Evolutionary conservation across 2,329 filamentous ascomycete species (phyloP).

Genomic region (Sclerotinia spermophila): DNA sequence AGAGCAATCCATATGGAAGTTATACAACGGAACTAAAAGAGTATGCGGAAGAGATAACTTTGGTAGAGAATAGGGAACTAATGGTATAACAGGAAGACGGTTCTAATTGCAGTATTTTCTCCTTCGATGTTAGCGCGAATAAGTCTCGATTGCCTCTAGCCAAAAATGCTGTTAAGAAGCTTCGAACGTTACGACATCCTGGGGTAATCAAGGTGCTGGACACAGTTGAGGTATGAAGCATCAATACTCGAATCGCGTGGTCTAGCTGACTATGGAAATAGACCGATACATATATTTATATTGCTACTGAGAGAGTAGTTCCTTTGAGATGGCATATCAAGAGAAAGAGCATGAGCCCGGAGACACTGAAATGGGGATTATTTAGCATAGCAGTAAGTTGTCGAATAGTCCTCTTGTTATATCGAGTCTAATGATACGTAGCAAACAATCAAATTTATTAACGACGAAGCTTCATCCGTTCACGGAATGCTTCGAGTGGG

Average conservation of each 20-base stretch:
- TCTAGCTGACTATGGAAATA: constrained; percentile 40
- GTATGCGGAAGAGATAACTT: constrained; percentile 43
- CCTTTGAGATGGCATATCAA: constrained; percentile 88
- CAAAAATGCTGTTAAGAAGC: constrained; percentile 89
- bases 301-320: constrained; percentile 85
- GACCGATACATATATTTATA: constrained; percentile 94
- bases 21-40: constrained; percentile 89
- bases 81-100: constrained; percentile 69
- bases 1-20: constrained; percentile 92
- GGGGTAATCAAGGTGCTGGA: constrained; percentile 93
- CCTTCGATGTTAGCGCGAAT: constrained; percentile 83
- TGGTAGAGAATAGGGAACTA: constrained; percentile 21
- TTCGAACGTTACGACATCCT: constrained; percentile 87
- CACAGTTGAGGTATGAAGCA: constrained; percentile 72
- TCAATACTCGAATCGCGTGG: background rate
- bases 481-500: constrained; percentile 83
- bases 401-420: background rate
- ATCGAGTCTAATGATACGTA: constrained; percentile 37
- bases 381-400: constrained; percentile 71
- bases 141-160: constrained; percentile 79
- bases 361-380: constrained; percentile 96
- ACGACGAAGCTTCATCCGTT: constrained; percentile 85
- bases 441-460: constrained; percentile 94
- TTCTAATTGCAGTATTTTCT: constrained; percentile 93
- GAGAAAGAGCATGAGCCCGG: constrained; percentile 79